Base-by-base conservation (phyloP, 768 basidiomycete species). In the Steccherinum ochraceum region DNA sequence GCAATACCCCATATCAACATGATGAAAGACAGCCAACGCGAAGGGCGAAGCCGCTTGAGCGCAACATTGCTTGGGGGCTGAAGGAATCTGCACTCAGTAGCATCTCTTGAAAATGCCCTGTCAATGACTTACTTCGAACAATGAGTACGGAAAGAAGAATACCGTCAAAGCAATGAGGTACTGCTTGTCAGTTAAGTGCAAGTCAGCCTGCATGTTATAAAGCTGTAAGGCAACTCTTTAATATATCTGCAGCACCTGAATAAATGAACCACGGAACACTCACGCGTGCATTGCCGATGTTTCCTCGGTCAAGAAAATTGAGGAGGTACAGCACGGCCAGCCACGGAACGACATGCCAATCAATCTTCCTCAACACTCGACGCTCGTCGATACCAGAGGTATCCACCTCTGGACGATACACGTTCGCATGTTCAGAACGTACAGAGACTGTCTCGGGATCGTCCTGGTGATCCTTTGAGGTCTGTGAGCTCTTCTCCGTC, bases 231-330 rank as follows among this genome's bases (percentile, higher is more conserved):
- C n/a, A n/a, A n/a, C n/a, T n/a, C n/a, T n/a, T n/a, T n/a, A n/a
- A n/a, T n/a, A n/a, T n/a, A 2, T 20, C n/a, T n/a, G n/a, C n/a
- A n/a, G n/a, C n/a, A n/a, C n/a, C n/a, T n/a, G n/a, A 7, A 49
- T n/a, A n/a, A n/a, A n/a, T n/a, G n/a, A n/a, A n/a, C n/a, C n/a
- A n/a, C n/a, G n/a, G n/a, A n/a, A 13, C 21, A 59, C 71, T 46
- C 42, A 84, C 87, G 70, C 80, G 81, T 3, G 86, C 84, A 63
- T 89, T 89, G 40, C 86, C 88, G 58, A 90, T 82, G 49, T 79
- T 76, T 35, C 73, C 71, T 58, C 72, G 62, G 52, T 86, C 64
- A 66, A 90, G 70, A 62, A 86, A 91, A 64, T 80, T 87, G 56
- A 91, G 71, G 23, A 89, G 71, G 63, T 90, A 89, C 20, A 92